These are phyloP conservation scores for Lecanoromycetidae sp. DNA, from an alignment of 2,329 filamentous ascomycete species.

Conservation along the genomic window DNA sequence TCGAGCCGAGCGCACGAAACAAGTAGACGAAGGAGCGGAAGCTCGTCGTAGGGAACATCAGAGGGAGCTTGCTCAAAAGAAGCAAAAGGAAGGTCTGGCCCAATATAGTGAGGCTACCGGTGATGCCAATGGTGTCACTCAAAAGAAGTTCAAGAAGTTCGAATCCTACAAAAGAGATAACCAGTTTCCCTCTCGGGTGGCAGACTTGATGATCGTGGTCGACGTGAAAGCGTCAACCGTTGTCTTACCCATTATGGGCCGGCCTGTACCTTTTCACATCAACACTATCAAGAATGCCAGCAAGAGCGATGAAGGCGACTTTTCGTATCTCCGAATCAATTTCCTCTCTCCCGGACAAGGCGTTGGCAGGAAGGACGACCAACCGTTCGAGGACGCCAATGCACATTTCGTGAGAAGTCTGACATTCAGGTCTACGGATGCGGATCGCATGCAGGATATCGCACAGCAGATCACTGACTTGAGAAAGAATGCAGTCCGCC, in stretches of 20 bases:
- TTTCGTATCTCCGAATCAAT: slow-evolving; percentile 89
- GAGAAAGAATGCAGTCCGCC: slow-evolving; percentile 82
- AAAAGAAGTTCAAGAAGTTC: slow-evolving; percentile 98
- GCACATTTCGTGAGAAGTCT: slow-evolving; percentile 93
- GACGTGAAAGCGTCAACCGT: slow-evolving; percentile 84
- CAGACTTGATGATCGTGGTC: slow-evolving; percentile 78
- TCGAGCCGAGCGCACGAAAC: slow-evolving; percentile 77
- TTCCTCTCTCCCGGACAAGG: slow-evolving; percentile 94
- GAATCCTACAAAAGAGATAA: slow-evolving; percentile 98
- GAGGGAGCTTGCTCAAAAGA: slow-evolving; percentile 75
- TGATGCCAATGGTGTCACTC: slow-evolving; percentile 75
- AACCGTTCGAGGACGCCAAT: slow-evolving; percentile 90
- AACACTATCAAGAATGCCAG: slow-evolving; percentile 98
- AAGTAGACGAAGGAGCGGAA: slow-evolving; percentile 81
- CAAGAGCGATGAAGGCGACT: slow-evolving; percentile 92
- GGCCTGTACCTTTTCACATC: slow-evolving; percentile 95
- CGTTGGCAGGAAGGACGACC: slow-evolving; percentile 92
- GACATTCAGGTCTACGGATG: slow-evolving; percentile 85
- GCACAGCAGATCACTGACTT: slow-evolving; percentile 88
- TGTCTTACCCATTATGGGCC: slow-evolving; percentile 90
- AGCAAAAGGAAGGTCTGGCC: slow-evolving; percentile 75
- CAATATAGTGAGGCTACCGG: slow-evolving; percentile 77
- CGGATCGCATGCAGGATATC: slow-evolving; percentile 79
- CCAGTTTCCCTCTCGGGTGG: slow-evolving; percentile 70
- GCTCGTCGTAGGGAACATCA: slow-evolving; percentile 81